Conservation (phyloP, 1,284 basidiomycete species). For the Pyrrhoderma noxium region DNA sequence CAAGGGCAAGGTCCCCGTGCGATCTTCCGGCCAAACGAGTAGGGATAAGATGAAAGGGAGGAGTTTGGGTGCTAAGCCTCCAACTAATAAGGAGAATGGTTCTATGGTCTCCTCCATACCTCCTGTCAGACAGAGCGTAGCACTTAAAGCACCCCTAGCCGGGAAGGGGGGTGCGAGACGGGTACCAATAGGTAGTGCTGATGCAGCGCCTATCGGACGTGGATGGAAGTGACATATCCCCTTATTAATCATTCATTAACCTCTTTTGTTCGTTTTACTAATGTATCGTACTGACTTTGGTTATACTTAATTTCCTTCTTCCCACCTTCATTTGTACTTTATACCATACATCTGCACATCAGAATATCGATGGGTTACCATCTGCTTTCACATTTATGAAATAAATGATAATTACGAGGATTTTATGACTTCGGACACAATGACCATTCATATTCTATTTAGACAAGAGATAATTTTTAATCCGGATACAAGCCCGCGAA, state of each 20-base stretch:
- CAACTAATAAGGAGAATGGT: conserved; percentile 13
- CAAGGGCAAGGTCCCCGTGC: conserved; percentile 8
- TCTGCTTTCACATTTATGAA: too few relatives aligned
- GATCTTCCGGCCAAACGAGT: background rate
- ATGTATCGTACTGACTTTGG: too few relatives aligned
- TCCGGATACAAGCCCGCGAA: too few relatives aligned
- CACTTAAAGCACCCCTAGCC: conserved; percentile 9
- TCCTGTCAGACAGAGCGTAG: background rate
- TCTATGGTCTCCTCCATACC: conserved; percentile 1
- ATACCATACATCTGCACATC: too few relatives aligned
- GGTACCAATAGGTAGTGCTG: conserved; percentile 22
- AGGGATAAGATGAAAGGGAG: conserved; percentile 13
- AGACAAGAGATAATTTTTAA: too few relatives aligned
- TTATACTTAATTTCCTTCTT: too few relatives aligned
- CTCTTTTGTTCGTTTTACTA: background rate
- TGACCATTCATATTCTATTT: too few relatives aligned
- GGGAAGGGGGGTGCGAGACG: conserved; percentile 21
- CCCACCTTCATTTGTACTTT: too few relatives aligned
- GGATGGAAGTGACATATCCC: conserved; percentile 14
- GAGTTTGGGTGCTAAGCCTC: conserved; percentile 19
- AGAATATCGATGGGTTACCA: too few relatives aligned
- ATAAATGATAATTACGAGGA: too few relatives aligned
- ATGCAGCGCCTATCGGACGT: conserved; percentile 19
- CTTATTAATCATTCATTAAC: background rate
- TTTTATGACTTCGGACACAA: too few relatives aligned